These are phyloP conservation scores for Myriosclerotinia scirpicola DNA, from an alignment of 2,329 filamentous ascomycete genomes.

Conservation along the genomic window DNA sequence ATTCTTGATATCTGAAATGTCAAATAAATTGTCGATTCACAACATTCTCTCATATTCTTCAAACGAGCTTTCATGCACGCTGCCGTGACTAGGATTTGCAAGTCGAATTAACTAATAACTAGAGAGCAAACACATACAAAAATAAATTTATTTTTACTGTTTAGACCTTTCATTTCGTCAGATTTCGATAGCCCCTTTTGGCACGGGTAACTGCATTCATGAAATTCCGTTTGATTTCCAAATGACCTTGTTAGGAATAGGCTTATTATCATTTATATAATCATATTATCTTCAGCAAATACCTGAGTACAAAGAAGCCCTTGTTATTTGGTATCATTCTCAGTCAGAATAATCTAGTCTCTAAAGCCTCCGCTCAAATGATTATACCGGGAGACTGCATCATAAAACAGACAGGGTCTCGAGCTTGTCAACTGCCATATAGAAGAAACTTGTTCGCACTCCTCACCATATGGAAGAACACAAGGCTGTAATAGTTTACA, in stretches of 20 bases:
- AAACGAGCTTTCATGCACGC: background rate
- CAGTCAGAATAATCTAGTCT: too few species aligned
- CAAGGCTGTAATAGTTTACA: too few species aligned
- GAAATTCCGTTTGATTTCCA: background rate
- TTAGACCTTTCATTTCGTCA: background rate
- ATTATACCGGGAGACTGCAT: background rate
- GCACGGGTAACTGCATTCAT: too few species aligned
- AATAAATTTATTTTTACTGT: too few species aligned
- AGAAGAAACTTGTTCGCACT: too few species aligned
- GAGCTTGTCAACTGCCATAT: background rate
- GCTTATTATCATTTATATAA: background rate
- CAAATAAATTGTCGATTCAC: too few species aligned
- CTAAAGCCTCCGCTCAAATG: background rate
- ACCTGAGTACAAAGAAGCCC: background rate
- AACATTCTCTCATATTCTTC: too few species aligned
- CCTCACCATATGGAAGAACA: too few species aligned
- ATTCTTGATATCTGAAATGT: background rate
- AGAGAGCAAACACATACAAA: background rate
- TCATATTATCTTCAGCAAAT: background rate
- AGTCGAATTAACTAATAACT: accelerated
- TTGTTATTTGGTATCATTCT: too few species aligned
- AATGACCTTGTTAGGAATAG: background rate
- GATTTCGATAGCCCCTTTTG: background rate
- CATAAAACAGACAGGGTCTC: background rate
- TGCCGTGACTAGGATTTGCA: background rate